phyloP scores from a whole-genome alignment of 768 basidiomycete genomes.

The Tulasnella sp. region DNA sequence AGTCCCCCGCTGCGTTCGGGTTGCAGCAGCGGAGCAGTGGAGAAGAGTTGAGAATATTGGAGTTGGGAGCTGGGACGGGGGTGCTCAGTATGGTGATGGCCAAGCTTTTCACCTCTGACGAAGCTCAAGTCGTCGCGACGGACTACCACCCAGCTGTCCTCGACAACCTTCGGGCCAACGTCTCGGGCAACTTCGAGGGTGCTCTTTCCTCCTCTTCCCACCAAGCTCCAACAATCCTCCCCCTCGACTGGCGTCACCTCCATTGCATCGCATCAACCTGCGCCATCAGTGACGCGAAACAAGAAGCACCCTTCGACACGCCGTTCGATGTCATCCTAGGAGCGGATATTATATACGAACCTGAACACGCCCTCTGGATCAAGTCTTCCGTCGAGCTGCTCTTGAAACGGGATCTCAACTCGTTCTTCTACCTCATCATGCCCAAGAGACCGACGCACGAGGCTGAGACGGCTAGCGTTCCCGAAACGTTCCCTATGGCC shows the following conservation, averaged over 20 bases:
- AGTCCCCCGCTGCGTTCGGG: slow-evolving; percentile 38
- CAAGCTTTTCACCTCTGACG: slow-evolving; percentile 35
- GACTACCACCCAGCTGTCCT: slow-evolving; percentile 76
- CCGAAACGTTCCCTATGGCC: slow-evolving; percentile 42
- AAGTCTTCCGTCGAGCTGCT: slow-evolving; percentile 48
- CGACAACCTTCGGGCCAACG: slow-evolving; percentile 54
- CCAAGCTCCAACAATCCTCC: slow-evolving; percentile 37
- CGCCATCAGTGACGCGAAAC: slow-evolving; percentile 29
- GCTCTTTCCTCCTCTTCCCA: slow-evolving; percentile 10
- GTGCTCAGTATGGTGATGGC: slow-evolving; percentile 64
- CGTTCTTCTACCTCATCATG: slow-evolving; percentile 61
- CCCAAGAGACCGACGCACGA: slow-evolving; percentile 50
- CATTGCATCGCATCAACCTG: background rate
- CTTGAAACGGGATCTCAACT: slow-evolving; percentile 29
- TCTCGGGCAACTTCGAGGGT: slow-evolving; percentile 43
- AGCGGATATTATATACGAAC: slow-evolving; percentile 73
- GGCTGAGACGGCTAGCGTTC: slow-evolving; percentile 50
- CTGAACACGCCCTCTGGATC: slow-evolving; percentile 62
- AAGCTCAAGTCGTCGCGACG: slow-evolving; percentile 49
- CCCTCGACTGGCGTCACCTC: slow-evolving; percentile 56
- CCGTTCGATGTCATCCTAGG: slow-evolving; percentile 66
- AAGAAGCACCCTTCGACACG: slow-evolving; percentile 30
- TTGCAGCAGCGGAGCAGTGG: slow-evolving; percentile 27
- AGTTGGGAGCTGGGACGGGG: slow-evolving; percentile 83
- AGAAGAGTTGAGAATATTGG: slow-evolving; percentile 45